Percentiles rank a stretch among this genome's conserved stretches.
Conservation (phyloP, 495 filamentous ascomycete species). For the Xylaria longipes region DNA sequence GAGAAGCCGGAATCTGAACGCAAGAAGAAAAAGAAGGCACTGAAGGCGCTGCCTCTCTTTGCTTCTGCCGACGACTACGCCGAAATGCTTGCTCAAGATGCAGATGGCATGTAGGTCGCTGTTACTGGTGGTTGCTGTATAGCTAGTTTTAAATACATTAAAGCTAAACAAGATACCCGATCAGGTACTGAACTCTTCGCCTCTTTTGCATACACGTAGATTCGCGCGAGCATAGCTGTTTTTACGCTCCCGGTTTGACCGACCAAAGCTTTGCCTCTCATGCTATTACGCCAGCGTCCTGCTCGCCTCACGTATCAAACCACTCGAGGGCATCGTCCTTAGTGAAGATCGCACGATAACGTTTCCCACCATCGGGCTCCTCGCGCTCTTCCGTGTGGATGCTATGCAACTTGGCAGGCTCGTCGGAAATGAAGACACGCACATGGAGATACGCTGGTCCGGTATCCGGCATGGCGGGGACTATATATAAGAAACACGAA, state of each 20-base stretch:
- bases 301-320: slow-evolving; percentile 57
- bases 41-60: slow-evolving; percentile 89
- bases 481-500: background rate
- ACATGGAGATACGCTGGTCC: slow-evolving; percentile 57
- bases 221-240: background rate
- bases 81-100: slow-evolving; percentile 77
- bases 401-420: slow-evolving; percentile 56
- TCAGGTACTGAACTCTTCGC: slow-evolving; percentile 4
- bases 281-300: background rate
- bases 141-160: slow-evolving; percentile 10
- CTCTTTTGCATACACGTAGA: background rate
- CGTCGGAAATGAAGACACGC: slow-evolving; percentile 56
- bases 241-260: background rate
- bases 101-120: slow-evolving; percentile 56
- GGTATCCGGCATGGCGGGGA: slow-evolving; percentile 51
- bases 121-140: slow-evolving; percentile 6
- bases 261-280: background rate
- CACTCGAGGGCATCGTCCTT: slow-evolving; percentile 61
- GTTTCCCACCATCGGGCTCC: slow-evolving; percentile 49
- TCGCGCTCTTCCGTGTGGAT: slow-evolving; percentile 60
- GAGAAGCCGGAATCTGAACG: slow-evolving; percentile 47
- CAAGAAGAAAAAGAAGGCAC: slow-evolving; percentile 75
- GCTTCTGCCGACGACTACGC: slow-evolving; percentile 94
- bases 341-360: slow-evolving; percentile 58
- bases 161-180: slow-evolving; percentile 21